A percentile compares a stretch with the other conserved stretches of the same genome.
These are phyloP conservation scores for Ballota nigra DNA, from an alignment of 257 asterid genomes.

Conservation along the genomic window DNA sequence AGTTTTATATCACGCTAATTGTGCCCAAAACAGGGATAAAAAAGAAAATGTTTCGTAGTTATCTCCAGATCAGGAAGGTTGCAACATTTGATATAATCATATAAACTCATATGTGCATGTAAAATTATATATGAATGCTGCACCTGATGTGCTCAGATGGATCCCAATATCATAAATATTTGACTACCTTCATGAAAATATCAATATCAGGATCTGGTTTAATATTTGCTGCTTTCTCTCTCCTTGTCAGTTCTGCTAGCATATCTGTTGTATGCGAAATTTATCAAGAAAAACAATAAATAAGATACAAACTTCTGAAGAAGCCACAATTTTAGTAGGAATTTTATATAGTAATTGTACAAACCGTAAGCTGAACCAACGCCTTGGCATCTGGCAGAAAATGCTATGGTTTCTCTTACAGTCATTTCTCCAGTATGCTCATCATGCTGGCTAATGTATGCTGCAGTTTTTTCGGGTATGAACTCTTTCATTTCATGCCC, in stretches of 20 bases:
- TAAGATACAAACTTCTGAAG: background rate
- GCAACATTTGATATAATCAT: background rate
- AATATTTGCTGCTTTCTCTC: conserved; percentile 45
- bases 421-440: conserved; percentile 73
- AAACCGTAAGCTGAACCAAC: conserved; percentile 72
- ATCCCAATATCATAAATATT: background rate
- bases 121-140: background rate
- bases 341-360: background rate
- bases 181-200: conserved; percentile 43
- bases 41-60: no score
- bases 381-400: conserved; percentile 76
- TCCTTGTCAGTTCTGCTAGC: conserved; percentile 46
- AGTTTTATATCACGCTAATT: no score
- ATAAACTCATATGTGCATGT: background rate
- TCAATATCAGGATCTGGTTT: conserved; percentile 46
- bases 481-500: conserved; percentile 64
- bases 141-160: background rate
- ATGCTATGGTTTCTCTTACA: conserved; percentile 66
- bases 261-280: conserved; percentile 40
- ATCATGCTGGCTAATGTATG: conserved; percentile 70
- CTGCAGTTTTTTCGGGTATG: conserved; percentile 60
- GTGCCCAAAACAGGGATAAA: background rate
- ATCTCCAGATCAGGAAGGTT: background rate
- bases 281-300: background rate
- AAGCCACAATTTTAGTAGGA: background rate